These are phyloP conservation scores for Emmonsiellopsis sp. DNA, from an alignment of 2,329 filamentous ascomycete species.

Conservation along the genomic window DNA sequence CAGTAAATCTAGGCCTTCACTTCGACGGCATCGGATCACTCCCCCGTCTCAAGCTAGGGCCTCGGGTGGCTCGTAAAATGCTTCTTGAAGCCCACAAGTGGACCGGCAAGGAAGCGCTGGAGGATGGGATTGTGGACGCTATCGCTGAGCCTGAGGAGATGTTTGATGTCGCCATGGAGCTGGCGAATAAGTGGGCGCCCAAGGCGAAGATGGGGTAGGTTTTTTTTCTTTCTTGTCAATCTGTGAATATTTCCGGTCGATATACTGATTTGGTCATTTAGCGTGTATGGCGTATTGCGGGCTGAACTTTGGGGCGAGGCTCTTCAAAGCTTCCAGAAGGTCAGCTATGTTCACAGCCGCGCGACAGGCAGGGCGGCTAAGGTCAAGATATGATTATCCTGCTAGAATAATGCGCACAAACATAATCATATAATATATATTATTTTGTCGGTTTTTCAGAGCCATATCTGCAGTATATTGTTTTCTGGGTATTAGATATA, in stretches of 20 bases:
- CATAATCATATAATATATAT: no score
- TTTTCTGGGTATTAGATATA: no score
- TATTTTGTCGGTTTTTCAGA: no score
- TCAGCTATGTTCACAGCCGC: constrained; percentile 46
- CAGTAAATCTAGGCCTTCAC: constrained; percentile 47
- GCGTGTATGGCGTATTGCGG: constrained; percentile 43
- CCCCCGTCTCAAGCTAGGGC: constrained; percentile 43
- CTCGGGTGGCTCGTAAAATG: constrained; percentile 47
- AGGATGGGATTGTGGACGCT: constrained; percentile 47
- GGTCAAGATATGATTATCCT: constrained; percentile 36
- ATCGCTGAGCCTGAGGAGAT: constrained; percentile 42
- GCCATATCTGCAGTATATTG: no score
- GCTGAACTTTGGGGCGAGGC: constrained; percentile 48
- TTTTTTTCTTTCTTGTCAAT: not conserved
- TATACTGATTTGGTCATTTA: not conserved
- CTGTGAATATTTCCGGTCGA: not conserved
- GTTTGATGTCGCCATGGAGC: constrained; percentile 36
- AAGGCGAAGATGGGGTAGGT: constrained; percentile 24
- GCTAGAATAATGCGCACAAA: not conserved
- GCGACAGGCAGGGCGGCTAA: constrained; percentile 35
- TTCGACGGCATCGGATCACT: constrained; percentile 48
- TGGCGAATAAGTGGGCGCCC: constrained; percentile 36
- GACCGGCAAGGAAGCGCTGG: constrained; percentile 43
- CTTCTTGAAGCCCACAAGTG: constrained; percentile 47
- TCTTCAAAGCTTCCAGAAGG: constrained; percentile 40